A percentile compares a stretch with the other conserved stretches of the same genome.
Conservation (phyloP, 2,329 filamentous ascomycete species). For the Pseudogymnoascus sp. region DNA sequence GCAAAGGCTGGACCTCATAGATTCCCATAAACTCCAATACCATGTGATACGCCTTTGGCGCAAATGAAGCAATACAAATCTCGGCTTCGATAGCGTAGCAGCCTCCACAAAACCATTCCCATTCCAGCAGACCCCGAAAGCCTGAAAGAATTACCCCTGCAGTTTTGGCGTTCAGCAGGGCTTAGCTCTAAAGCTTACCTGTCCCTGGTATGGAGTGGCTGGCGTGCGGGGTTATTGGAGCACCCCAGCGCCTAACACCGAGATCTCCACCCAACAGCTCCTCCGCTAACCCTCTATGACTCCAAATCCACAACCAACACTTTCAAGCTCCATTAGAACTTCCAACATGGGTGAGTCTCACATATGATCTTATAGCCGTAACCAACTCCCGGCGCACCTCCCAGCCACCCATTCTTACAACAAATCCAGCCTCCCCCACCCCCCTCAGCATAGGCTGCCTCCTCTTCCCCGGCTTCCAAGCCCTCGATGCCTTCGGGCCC, state of each 20-base stretch:
- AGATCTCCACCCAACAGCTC: not conserved
- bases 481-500: constrained; percentile 19
- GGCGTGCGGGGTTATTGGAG: not conserved
- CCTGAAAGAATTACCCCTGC: not conserved
- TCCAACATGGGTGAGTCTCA: not conserved
- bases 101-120: not conserved
- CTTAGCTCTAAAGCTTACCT: not conserved
- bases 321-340: not conserved
- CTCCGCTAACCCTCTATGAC: not conserved
- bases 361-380: not conserved
- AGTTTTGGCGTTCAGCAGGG: not conserved
- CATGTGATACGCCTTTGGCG: not conserved
- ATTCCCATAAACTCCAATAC: not conserved
- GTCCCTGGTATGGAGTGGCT: not conserved
- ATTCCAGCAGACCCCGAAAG: not conserved
- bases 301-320: not conserved
- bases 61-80: not conserved
- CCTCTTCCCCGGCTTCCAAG: constrained; percentile 36
- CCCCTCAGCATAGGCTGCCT: constrained; percentile 16
- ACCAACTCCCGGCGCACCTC: not conserved
- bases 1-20: too few relatives aligned
- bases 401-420: not conserved
- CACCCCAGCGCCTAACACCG: not conserved
- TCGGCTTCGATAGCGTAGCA: not conserved
- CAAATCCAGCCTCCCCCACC: not conserved